phyloP scores from a whole-genome alignment of 2,329 filamentous ascomycete species.

The Colletotrichum tofieldiae region DNA sequence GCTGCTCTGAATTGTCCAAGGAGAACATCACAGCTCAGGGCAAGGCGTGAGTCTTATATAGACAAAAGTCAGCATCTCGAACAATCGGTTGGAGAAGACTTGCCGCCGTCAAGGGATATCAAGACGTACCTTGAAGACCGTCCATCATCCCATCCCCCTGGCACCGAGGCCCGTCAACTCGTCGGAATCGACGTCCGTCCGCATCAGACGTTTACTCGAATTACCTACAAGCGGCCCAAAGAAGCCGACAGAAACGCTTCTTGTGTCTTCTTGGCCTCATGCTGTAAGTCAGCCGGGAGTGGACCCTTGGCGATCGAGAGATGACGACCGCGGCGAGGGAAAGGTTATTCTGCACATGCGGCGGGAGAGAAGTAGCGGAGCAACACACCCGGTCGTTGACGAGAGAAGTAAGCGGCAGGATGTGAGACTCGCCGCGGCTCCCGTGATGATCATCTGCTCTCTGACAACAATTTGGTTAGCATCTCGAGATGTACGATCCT shows the following conservation, averaged over 20 bases:
- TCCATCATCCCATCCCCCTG: no score
- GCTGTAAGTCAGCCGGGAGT: background rate
- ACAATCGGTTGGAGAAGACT: background rate
- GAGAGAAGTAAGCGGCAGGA: background rate
- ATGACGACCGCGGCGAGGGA: background rate
- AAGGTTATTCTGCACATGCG: background rate
- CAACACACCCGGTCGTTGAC: background rate
- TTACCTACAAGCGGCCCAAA: background rate
- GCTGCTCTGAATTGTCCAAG: background rate
- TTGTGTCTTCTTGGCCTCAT: background rate
- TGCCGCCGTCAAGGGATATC: background rate
- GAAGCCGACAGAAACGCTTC: background rate
- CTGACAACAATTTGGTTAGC: background rate
- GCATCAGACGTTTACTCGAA: background rate
- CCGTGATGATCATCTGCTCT: background rate
- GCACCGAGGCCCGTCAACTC: background rate
- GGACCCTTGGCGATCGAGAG: background rate
- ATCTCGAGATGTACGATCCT: background rate
- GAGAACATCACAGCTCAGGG: background rate
- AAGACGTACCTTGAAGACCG: background rate
- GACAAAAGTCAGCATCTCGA: background rate
- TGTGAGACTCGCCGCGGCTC: background rate
- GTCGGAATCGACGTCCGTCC: background rate
- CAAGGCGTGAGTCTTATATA: conserved; percentile 10
- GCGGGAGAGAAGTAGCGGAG: background rate